Conservation (phyloP, 75 land plant species). For the Azolla pinnata region DNA sequence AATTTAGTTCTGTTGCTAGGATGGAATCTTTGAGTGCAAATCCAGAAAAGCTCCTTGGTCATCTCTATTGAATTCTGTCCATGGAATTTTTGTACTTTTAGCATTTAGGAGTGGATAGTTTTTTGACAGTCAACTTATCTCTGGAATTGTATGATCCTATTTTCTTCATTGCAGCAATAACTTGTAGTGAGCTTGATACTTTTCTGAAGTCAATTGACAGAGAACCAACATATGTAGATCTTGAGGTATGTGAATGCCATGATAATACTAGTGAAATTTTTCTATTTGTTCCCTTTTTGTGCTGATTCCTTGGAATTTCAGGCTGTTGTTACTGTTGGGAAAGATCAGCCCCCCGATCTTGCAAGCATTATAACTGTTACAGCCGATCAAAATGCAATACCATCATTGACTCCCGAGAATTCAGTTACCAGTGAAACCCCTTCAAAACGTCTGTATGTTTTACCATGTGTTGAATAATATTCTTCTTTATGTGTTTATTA, state of each 20-base stretch:
- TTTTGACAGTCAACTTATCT: background rate
- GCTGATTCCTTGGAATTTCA: constrained; percentile 12
- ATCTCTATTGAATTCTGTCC: no score
- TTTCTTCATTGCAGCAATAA: constrained; percentile 34
- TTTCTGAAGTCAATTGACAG: constrained; percentile 64
- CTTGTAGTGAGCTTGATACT: constrained; percentile 45
- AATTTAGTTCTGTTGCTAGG: no score
- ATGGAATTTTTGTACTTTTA: constrained; percentile 6
- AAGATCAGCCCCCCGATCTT: constrained; percentile 77
- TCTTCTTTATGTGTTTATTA: no score
- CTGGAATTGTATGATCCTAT: background rate
- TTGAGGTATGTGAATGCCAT: constrained; percentile 42
- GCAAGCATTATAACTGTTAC: constrained; percentile 47
- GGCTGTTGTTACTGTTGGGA: constrained; percentile 68
- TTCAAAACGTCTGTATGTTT: no score
- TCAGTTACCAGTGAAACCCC: no score
- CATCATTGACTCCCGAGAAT: no score
- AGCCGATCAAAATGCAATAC: background rate
- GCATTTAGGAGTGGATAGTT: background rate
- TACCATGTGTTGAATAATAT: no score
- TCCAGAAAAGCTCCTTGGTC: no score
- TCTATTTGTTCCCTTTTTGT: background rate
- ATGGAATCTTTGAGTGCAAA: background rate
- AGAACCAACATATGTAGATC: constrained; percentile 57
- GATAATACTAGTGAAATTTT: background rate